phyloP scores from a whole-genome alignment of 78 protist genomes.

The Dictyostelium firmibasis region DNA sequence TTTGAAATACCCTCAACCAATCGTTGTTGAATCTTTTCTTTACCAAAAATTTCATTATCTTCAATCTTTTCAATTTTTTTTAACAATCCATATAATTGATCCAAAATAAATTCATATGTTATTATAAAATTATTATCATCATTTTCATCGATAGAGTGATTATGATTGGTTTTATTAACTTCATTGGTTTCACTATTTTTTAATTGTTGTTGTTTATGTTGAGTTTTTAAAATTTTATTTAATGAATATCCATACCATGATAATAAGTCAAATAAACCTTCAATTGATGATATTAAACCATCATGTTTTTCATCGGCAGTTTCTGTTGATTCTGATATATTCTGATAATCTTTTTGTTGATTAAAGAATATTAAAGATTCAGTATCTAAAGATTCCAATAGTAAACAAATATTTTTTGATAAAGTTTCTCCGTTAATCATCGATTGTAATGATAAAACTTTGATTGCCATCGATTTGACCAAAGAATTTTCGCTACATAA shows the following conservation, averaged over 20 bases:
- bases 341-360: not conserved
- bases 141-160: not conserved
- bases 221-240: not conserved
- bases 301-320: not conserved
- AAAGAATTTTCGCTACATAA: not conserved
- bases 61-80: not conserved
- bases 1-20: slow-evolving; percentile 41
- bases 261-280: slow-evolving; percentile 21
- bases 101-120: not conserved
- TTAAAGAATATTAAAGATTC: not conserved
- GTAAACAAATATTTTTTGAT: not conserved
- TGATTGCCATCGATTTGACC: not conserved
- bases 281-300: not conserved
- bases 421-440: not conserved
- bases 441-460: not conserved
- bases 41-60: not conserved
- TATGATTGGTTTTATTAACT: not conserved
- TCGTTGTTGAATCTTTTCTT: not conserved
- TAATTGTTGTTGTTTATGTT: not conserved
- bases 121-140: not conserved
- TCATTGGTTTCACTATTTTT: not conserved
- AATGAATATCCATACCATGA: slow-evolving; percentile 25
- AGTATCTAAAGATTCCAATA: not conserved
- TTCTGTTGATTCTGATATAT: not conserved
- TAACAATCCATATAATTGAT: slow-evolving; percentile 13